phyloP scores from a whole-genome alignment of 75 land plant genomes.

The Cunninghamia lanceolata region DNA sequence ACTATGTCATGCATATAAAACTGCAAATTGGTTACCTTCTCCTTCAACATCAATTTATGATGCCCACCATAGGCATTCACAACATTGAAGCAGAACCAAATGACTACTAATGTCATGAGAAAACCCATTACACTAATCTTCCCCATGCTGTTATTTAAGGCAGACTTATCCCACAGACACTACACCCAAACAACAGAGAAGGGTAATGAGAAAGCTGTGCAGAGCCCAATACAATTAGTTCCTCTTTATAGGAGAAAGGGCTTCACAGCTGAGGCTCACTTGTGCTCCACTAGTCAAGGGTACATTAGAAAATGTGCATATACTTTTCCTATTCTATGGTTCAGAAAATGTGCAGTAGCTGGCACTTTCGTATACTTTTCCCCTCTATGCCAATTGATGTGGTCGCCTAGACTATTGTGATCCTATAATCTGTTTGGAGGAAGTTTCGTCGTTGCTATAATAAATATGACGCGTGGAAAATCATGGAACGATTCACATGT shows the following conservation, averaged over 20 bases:
- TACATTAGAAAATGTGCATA: too few relatives aligned
- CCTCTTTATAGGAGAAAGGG: not conserved
- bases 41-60: not conserved
- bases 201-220: not conserved
- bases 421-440: too few relatives aligned
- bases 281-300: too few relatives aligned
- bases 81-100: not conserved
- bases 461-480: too few relatives aligned
- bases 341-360: too few relatives aligned
- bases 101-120: not conserved
- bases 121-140: not conserved
- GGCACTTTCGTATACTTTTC: too few relatives aligned
- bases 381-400: too few relatives aligned
- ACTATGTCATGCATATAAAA: slow-evolving; percentile 1
- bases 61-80: not conserved
- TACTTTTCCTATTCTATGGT: too few relatives aligned
- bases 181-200: not conserved
- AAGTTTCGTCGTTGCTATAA: too few relatives aligned
- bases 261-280: too few relatives aligned
- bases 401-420: too few relatives aligned
- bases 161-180: not conserved
- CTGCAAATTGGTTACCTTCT: not conserved
- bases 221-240: not conserved
- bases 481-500: too few relatives aligned
- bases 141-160: not conserved